Percentiles rank a stretch among this genome's conserved stretches.
Conservation (phyloP, 179 eudicot species). For the Gypsophila paniculata region DNA sequence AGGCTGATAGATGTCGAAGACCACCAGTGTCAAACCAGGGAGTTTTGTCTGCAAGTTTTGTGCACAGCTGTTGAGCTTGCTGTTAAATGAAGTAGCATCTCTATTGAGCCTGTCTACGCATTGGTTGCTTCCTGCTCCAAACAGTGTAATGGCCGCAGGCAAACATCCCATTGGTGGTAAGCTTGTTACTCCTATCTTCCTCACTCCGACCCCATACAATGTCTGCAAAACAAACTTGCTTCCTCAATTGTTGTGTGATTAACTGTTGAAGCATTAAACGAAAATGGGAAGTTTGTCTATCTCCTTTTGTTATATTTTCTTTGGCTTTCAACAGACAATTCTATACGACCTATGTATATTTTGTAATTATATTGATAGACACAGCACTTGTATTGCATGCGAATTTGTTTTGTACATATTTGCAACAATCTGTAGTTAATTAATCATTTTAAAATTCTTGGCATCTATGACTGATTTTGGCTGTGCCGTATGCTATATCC, state of each 20-base stretch:
- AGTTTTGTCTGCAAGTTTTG: constrained; percentile 43
- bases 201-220: constrained; percentile 60
- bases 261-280: neutral
- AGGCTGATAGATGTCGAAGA: constrained; percentile 71
- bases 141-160: constrained; percentile 74
- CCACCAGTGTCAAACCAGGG: constrained; percentile 51
- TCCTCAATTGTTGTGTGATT: neutral
- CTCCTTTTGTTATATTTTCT: neutral
- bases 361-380: neutral
- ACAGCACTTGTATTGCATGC: neutral
- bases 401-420: neutral
- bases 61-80: constrained; percentile 58
- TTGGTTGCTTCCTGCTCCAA: constrained; percentile 55
- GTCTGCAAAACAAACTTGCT: constrained; percentile 36
- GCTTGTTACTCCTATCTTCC: constrained; percentile 68
- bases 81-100: constrained; percentile 61
- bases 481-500: no score
- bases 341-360: constrained; percentile 3
- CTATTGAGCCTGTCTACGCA: constrained; percentile 59
- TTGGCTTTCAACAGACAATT: neutral
- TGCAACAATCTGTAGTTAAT: neutral
- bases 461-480: no score
- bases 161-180: constrained; percentile 86
- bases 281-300: neutral
- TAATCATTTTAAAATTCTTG: no score